Conservation (phyloP, 352 stramenopile species). For the Phytophthora palmivora region DNA sequence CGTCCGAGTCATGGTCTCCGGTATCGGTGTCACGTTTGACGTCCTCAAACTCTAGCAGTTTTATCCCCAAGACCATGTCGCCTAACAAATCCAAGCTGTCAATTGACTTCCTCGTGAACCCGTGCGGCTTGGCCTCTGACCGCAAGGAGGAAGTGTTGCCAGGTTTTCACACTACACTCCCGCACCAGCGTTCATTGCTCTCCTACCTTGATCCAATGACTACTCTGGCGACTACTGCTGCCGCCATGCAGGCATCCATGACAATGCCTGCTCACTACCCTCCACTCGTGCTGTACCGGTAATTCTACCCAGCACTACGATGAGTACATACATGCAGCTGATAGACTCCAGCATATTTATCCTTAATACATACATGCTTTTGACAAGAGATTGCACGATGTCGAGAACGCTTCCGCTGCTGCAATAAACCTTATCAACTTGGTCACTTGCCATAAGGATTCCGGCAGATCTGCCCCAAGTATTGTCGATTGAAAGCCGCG, state of each 20-base stretch:
- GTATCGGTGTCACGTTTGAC: conserved; percentile 5
- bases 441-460: too few species aligned
- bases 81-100: conserved; percentile 46
- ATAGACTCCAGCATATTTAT: conserved; percentile 32
- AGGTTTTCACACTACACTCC: conserved; percentile 12
- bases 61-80: conserved; percentile 22
- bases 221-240: conserved; percentile 20
- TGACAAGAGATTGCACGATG: conserved; percentile 5
- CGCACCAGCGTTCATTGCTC: conserved; percentile 36
- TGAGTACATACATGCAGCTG: conserved; percentile 3
- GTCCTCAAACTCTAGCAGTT: neutral
- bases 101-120: conserved; percentile 66
- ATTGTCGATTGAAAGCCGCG: neutral
- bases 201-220: conserved; percentile 40
- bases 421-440: too few species aligned
- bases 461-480: too few species aligned
- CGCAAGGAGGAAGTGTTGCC: conserved; percentile 6
- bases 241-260: conserved; percentile 12
- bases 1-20: conserved; percentile 31
- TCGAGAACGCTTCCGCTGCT: neutral
- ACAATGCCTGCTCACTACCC: conserved; percentile 17
- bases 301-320: neutral
- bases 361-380: conserved; percentile 17
- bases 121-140: conserved; percentile 15
- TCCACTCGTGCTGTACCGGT: conserved; percentile 39